Conservation (phyloP, 2,329 filamentous ascomycete genomes). For the Fusarium verticillioides region DNA sequence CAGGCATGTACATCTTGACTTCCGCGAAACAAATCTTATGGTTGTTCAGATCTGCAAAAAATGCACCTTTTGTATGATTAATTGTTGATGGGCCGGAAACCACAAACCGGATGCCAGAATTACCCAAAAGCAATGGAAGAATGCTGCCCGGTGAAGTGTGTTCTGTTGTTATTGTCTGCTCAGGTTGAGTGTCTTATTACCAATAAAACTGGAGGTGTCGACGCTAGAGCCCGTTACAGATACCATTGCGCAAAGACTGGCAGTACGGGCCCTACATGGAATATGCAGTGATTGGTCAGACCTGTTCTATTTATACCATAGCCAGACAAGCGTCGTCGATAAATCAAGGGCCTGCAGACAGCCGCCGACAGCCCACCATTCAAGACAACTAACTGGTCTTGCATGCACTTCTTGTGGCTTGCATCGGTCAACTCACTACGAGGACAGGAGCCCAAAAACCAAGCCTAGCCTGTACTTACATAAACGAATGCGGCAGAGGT, state of each 20-base stretch:
- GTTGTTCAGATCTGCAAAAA: background rate
- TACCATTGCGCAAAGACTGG: slow-evolving; percentile 5
- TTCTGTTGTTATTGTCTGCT: background rate
- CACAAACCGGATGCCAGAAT: background rate
- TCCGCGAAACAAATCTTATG: background rate
- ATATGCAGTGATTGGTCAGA: background rate
- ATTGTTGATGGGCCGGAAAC: background rate
- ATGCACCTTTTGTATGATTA: background rate
- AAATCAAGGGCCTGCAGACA: background rate
- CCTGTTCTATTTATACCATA: background rate
- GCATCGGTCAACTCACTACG: slow-evolving; percentile 1
- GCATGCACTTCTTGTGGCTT: slow-evolving; percentile 10
- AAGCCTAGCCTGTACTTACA: slow-evolving; percentile 4
- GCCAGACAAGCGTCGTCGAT: background rate
- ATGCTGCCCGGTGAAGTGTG: background rate
- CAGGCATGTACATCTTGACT: background rate
- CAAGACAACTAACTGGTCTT: background rate
- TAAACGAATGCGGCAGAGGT: slow-evolving; percentile 9
- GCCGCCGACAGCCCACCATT: background rate
- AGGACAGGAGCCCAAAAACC: background rate
- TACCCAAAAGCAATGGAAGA: background rate
- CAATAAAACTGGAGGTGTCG: background rate
- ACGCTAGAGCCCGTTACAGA: background rate
- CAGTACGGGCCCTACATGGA: background rate
- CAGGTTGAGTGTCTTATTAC: background rate